Evolutionary conservation across 345 rosid genomes (phyloP), one percentile per base, ranked within the genome.

Genomic region (Linum usitatissimum): DNA sequence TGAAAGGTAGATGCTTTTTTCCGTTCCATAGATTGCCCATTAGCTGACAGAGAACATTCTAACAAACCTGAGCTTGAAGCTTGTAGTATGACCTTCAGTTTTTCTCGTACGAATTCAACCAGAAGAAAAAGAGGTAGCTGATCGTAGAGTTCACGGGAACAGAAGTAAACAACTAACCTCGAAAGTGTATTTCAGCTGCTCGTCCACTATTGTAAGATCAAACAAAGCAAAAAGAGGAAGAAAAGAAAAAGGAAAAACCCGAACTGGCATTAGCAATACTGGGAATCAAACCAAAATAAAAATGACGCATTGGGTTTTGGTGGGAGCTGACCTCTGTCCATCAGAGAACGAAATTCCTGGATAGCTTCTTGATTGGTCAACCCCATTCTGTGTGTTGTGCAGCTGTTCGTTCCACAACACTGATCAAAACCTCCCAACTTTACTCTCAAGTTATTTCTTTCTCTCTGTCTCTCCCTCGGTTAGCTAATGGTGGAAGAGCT

Each of bases 301-400:
- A 55, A 68, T 1, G 34, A 34, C 9, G 45, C 60, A 17, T 1
- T 68, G 66, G 69, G 53, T 31, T 5, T 15, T 34, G 61, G 67
- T 45, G 51, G 51, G 63, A 77, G 68, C 83, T 79, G 60, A 92
- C 99, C 87, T 62, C 80, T 76, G 72, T 82, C 88, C 84, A 90
- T 81, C 56, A 84, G 76, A 60, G 85, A 66, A 76, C 78, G 85
- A 39, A 90, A 80, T 68, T 87, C 87, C 81, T 79, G 79, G 77
- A 86, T 71, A n/a, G 82, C 87, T 69, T 89, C 96, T 55, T 86
- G 85, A 77, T 79, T 66, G 70, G 77, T 73, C 62, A 64, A 63
- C 59, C 79, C 83, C 93, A 86, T 83, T 58, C 49, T 70, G 30
- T 45, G 17, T 64, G 54, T 66, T 59, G 23, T 61, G 18, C 30